Base-by-base conservation (phyloP, 176 grass and related monocot species). In the Phragmites australis region DNA sequence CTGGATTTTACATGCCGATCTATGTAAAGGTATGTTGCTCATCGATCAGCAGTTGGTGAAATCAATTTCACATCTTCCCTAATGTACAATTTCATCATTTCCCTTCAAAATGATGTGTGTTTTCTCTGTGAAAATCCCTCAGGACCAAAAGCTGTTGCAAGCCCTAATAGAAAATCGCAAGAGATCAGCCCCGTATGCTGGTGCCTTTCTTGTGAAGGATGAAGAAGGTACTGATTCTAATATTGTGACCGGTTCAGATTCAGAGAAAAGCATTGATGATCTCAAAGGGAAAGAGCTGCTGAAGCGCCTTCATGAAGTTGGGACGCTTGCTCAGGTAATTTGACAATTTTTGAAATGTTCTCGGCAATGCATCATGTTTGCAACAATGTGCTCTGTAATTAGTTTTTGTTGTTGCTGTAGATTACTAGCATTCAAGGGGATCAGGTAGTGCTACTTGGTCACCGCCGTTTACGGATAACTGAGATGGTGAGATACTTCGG, bases 1-100 rank as follows among this genome's bases (percentile, higher is more conserved):
- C 96, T 79, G 96, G 96, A 83, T 98, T 98, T 68, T 98, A 98
- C 54, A 98, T 94, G 92, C 96, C 96, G 2, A 83, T 98, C 18
- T 91, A 89, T 89, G 84, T 98, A 82, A 98, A 94, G 96, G 96
- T 98, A 84, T 42, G 46, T 30, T 34, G 51, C 23, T 46, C 34
- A 37, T 2, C 57, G 14, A 63, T 65, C 41, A 55, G 34, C 17
- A 27, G 22, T 60, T 60, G 39, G 26, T 76, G 21, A 53, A 68
- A 76, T 68, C 18, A 76, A 46, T 74, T 65, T 79, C 12, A 30
- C 39, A 75, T 65, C 48, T 64, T 82, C 48, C 26, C 19, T 54
- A 58, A 46, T 30, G 2, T 43, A 66, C 34, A 53, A 40, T 45
- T 53, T 81, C 19, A 32, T 76, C 9, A 1, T 55, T 72, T 64